phyloP scores from a whole-genome alignment of 2,329 filamentous ascomycete species.

The Pseudogymnoascus sp. region DNA sequence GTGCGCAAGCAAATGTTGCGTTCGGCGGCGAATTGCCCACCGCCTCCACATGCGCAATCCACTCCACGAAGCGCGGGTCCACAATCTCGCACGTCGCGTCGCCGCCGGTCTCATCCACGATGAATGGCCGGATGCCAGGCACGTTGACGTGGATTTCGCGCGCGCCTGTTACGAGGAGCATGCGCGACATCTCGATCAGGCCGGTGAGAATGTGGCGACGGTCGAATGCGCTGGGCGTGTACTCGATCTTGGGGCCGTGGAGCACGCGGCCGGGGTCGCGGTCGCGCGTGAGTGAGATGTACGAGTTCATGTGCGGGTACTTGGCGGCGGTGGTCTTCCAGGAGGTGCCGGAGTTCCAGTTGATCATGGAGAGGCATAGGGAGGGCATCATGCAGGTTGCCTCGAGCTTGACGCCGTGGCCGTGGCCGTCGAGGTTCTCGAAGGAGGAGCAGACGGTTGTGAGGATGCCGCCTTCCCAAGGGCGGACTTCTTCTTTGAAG shows the following conservation, averaged over 20 bases:
- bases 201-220: conserved; percentile 63
- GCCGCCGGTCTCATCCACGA: conserved; percentile 9
- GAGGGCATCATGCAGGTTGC: conserved; percentile 64
- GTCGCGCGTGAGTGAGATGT: conserved; percentile 68
- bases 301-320: conserved; percentile 59
- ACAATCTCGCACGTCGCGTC: neutral
- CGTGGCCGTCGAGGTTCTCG: conserved; percentile 69
- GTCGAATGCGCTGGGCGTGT: conserved; percentile 64
- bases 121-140: conserved; percentile 55
- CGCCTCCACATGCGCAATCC: conserved; percentile 44
- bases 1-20: conserved; percentile 56
- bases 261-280: conserved; percentile 67
- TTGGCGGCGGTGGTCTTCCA: conserved; percentile 64
- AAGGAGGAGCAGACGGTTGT: conserved; percentile 70
- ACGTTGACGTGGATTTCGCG: conserved; percentile 65
- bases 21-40: conserved; percentile 43
- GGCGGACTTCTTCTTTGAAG: conserved; percentile 62
- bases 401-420: conserved; percentile 79
- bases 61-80: conserved; percentile 52
- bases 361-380: conserved; percentile 50
- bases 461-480: conserved; percentile 65
- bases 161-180: conserved; percentile 71
- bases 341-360: conserved; percentile 60
- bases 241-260: conserved; percentile 58
- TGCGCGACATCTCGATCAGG: conserved; percentile 60